phyloP scores from a whole-genome alignment of 768 basidiomycete species.

The Rhodotorula diobovata region DNA sequence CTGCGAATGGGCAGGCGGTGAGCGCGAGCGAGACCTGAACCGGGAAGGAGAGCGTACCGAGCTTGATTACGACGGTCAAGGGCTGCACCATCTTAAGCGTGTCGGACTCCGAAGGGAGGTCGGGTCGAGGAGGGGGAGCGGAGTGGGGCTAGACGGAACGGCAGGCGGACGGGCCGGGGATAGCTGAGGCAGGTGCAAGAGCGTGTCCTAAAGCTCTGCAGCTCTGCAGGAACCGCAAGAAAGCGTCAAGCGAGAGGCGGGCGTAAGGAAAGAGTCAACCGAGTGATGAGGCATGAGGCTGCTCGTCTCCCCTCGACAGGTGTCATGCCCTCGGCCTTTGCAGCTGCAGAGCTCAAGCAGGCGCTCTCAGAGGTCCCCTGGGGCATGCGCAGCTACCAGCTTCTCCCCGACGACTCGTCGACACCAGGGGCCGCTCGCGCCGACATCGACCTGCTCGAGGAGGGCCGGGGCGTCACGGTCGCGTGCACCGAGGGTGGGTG shows the following conservation, averaged over 20 bases:
- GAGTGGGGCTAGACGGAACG: background rate
- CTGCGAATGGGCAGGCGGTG: constrained; percentile 49
- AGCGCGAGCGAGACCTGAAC: background rate
- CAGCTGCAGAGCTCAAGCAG: background rate
- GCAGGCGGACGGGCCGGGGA: too few species aligned
- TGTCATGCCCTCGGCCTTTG: background rate
- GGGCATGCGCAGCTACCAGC: constrained; percentile 2
- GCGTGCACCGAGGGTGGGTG: constrained; percentile 5
- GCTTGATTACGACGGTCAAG: constrained; percentile 36
- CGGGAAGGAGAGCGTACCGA: constrained; percentile 7
- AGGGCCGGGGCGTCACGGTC: background rate
- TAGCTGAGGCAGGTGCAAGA: too few species aligned
- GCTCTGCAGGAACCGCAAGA: background rate
- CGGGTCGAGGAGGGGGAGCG: background rate
- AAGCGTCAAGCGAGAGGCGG: too few species aligned
- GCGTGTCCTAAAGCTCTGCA: background rate
- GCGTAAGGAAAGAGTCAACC: too few species aligned
- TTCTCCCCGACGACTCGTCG: background rate
- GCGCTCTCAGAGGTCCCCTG: constrained; percentile 19
- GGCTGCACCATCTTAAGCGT: constrained; percentile 1
- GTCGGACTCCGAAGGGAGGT: background rate
- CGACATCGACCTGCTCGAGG: constrained; percentile 18
- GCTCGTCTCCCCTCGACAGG: background rate
- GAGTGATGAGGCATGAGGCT: too few species aligned
- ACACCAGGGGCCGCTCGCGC: background rate